These are phyloP conservation scores for Aspergillus clavatus DNA, from an alignment of 2,329 filamentous ascomycete genomes.

Conservation along the genomic window DNA sequence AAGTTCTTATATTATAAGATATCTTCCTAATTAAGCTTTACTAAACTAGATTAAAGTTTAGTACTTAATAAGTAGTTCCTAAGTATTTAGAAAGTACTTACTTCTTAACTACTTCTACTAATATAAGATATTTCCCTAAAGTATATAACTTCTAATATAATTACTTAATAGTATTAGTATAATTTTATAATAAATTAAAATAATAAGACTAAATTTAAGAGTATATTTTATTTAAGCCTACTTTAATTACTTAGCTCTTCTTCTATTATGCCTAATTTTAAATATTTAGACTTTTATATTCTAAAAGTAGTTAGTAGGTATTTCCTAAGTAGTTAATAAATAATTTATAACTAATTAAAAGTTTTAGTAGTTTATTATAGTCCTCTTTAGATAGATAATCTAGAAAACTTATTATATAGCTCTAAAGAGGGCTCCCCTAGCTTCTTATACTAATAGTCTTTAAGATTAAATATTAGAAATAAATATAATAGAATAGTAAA, in stretches of 20 bases:
- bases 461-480: constrained; percentile 6
- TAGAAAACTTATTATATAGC: constrained; percentile 6
- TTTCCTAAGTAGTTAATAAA: too few species aligned
- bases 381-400: constrained; percentile 3
- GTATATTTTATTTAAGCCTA: constrained; percentile 4
- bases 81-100: constrained; percentile 3
- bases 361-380: constrained; percentile 2
- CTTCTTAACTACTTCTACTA: constrained; percentile 5
- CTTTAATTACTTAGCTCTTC: constrained; percentile 3
- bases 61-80: not conserved
- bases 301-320: too few species aligned
- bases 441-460: not conserved
- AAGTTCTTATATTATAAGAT: too few species aligned
- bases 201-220: constrained; percentile 3
- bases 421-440: constrained; percentile 4
- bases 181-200: constrained; percentile 3
- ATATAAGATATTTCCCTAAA: constrained; percentile 1
- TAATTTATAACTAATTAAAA: constrained; percentile 4
- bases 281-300: too few species aligned
- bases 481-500: constrained; percentile 4
- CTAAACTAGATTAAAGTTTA: too few species aligned
- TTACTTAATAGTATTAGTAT: constrained; percentile 9
- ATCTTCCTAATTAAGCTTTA: too few species aligned
- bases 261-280: constrained; percentile 7
- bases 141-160: constrained; percentile 7